These are phyloP conservation scores for Vigna mungo DNA, from an alignment of 306 rosid genomes.

Conservation along the genomic window DNA sequence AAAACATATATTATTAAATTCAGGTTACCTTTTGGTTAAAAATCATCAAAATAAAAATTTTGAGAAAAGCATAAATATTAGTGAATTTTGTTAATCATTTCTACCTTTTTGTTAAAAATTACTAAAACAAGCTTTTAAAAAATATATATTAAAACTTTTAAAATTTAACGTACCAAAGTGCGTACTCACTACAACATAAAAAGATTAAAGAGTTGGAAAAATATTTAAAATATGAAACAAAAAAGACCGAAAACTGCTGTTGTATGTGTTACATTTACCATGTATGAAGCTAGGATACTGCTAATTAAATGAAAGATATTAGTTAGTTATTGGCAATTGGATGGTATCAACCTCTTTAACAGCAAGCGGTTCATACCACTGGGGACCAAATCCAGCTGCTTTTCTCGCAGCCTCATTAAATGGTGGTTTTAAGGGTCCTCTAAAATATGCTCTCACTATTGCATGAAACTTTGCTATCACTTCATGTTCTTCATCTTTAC, in stretches of 20 bases:
- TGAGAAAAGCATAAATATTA: too few species aligned
- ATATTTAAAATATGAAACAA: neutral
- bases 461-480: constrained; percentile 70
- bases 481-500: constrained; percentile 45
- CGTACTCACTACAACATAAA: too few species aligned
- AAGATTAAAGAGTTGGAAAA: neutral
- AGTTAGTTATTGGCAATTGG: neutral
- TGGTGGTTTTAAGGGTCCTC: constrained; percentile 93
- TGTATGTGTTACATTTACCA: constrained; percentile 20
- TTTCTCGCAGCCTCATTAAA: constrained; percentile 79
- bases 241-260: constrained; percentile 17
- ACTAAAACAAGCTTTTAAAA: too few species aligned
- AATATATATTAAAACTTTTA: too few species aligned
- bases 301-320: neutral
- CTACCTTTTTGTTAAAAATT: too few species aligned
- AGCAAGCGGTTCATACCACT: constrained; percentile 91
- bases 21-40: too few species aligned
- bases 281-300: constrained; percentile 16
- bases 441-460: constrained; percentile 69
- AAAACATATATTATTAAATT: too few species aligned
- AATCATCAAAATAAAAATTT: too few species aligned
- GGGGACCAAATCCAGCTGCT: constrained; percentile 87
- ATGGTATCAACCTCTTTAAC: constrained; percentile 55
- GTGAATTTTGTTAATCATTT: too few species aligned
- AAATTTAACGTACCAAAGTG: too few species aligned